phyloP scores from a whole-genome alignment of 768 basidiomycete genomes.

The Psilocybe subaeruginosa region DNA sequence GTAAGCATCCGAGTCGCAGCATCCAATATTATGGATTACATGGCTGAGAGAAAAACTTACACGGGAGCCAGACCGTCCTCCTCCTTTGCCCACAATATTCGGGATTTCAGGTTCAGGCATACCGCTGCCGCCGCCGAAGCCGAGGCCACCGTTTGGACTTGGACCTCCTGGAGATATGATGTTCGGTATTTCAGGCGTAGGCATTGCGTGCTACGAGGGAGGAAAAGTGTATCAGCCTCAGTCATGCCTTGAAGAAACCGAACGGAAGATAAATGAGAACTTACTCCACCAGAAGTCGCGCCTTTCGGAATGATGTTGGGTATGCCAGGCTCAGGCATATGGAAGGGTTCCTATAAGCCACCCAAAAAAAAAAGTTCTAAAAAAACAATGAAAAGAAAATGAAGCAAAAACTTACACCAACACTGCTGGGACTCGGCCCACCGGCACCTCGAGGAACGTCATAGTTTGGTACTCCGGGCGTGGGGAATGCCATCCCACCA shows the following conservation, averaged over 20 bases:
- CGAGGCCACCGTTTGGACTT: background rate
- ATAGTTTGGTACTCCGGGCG: slow-evolving; percentile 3
- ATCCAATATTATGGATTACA: too few species aligned
- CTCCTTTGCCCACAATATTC: background rate
- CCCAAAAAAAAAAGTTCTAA: too few species aligned
- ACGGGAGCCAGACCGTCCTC: background rate
- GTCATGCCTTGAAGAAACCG: too few species aligned
- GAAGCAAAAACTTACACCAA: background rate
- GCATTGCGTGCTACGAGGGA: background rate
- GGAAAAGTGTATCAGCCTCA: too few species aligned
- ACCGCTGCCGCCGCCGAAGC: background rate
- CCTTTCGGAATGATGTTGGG: slow-evolving; percentile 3
- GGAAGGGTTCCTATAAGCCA: background rate
- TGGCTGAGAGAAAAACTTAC: background rate
- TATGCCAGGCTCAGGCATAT: background rate
- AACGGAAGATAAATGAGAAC: background rate
- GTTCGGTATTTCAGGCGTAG: background rate
- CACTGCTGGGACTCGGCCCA: background rate
- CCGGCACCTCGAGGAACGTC: background rate
- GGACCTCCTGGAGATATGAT: background rate
- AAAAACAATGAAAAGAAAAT: too few species aligned
- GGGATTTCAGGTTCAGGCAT: background rate
- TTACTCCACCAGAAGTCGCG: background rate
- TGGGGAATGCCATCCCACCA: slow-evolving; percentile 1
- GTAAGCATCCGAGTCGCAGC: too few species aligned